Evolutionary conservation across 2,329 filamentous ascomycete species (phyloP).

Genomic region (Alternaria burnsii): DNA sequence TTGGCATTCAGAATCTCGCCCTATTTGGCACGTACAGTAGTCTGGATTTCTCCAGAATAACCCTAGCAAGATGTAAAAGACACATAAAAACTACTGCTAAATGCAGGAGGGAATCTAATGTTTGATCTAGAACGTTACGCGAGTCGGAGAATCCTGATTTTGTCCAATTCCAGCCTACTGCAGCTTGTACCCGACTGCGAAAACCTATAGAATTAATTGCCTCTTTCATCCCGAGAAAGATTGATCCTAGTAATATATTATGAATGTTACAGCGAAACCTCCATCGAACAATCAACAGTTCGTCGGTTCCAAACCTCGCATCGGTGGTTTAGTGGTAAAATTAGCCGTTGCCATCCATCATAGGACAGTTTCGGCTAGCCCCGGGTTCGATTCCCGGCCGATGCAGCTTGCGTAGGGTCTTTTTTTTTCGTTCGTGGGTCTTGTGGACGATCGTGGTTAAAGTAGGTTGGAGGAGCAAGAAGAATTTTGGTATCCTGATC

Average conservation of each 20-base stretch:
- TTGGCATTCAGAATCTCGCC: not conserved
- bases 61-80: not conserved
- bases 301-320: constrained; percentile 9
- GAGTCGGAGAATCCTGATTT: not conserved
- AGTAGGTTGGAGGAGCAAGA: not conserved
- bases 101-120: not conserved
- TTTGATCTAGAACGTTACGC: not conserved
- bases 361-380: constrained; percentile 29
- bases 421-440: not conserved
- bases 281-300: not conserved
- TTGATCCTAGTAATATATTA: not conserved
- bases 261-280: accelerated
- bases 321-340: constrained; percentile 42
- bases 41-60: not conserved
- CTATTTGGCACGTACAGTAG: not conserved
- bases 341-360: constrained; percentile 34
- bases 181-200: not conserved
- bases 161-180: not conserved
- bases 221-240: too few species aligned
- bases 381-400: constrained; percentile 39
- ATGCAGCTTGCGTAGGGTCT: constrained; percentile 6
- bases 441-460: not conserved
- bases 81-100: not conserved
- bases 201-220: too few species aligned
- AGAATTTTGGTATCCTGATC: not conserved